Conservation (phyloP, 768 basidiomycete genomes). For the Mycena alexandri region DNA sequence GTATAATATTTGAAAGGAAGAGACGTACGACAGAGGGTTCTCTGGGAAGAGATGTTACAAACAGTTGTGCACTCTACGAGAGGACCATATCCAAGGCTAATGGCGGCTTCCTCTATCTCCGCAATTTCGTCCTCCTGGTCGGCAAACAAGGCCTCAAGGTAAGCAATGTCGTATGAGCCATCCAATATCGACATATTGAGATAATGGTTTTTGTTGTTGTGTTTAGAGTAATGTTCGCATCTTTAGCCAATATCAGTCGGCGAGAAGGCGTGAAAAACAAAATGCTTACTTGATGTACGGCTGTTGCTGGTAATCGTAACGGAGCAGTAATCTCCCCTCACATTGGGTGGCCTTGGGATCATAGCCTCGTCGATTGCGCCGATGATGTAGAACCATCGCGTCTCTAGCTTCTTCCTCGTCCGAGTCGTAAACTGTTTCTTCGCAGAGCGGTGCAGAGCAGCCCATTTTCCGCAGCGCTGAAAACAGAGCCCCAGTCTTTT, state of each 20-base stretch:
- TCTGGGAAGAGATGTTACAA: slow-evolving; percentile 12
- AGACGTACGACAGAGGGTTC: slow-evolving; percentile 10
- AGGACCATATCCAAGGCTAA: slow-evolving; percentile 6
- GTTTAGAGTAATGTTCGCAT: slow-evolving; percentile 6
- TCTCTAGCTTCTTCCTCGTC: slow-evolving; percentile 5
- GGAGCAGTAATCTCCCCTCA: too few relatives aligned
- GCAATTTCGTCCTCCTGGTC: not conserved
- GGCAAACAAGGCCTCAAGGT: slow-evolving; percentile 15
- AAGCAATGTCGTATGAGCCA: slow-evolving; percentile 2
- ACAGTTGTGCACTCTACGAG: slow-evolving; percentile 14
- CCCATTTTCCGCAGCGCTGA: slow-evolving; percentile 6
- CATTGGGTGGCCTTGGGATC: not conserved
- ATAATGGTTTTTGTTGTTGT: slow-evolving; percentile 2
- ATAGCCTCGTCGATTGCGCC: slow-evolving; percentile 2
- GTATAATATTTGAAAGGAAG: not conserved
- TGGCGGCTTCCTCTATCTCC: not conserved
- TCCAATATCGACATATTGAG: not conserved
- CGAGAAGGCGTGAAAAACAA: not conserved
- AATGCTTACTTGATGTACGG: slow-evolving; percentile 3
- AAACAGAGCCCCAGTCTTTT: slow-evolving; percentile 5
- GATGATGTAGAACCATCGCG: too few relatives aligned
- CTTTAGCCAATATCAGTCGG: not conserved
- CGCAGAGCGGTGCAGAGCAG: not conserved
- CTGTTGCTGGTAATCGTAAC: not conserved
- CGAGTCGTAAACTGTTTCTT: not conserved